These are phyloP conservation scores for Botrytis deweyae DNA, from an alignment of 2,329 filamentous ascomycete genomes.

Conservation along the genomic window DNA sequence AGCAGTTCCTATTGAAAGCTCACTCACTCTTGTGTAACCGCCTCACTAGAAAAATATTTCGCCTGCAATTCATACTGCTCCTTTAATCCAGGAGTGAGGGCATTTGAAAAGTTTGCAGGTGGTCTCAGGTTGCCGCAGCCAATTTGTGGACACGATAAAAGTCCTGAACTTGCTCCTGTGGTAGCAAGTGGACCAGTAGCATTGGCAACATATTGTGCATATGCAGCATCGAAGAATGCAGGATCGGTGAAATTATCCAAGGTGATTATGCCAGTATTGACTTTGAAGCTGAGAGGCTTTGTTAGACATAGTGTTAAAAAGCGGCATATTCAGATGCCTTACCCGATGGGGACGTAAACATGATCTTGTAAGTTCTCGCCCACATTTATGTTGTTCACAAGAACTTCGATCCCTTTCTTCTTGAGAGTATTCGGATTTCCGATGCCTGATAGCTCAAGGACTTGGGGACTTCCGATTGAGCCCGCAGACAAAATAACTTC, in stretches of 20 bases:
- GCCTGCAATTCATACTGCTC: constrained; percentile 6
- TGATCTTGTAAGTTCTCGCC: constrained; percentile 26
- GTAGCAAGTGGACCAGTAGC: neutral
- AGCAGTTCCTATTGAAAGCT: neutral
- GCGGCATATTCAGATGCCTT: neutral
- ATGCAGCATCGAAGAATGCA: constrained; percentile 10
- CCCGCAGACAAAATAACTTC: constrained; percentile 38
- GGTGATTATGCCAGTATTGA: neutral
- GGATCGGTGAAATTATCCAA: constrained; percentile 2
- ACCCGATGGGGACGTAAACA: constrained; percentile 9
- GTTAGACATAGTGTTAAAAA: neutral
- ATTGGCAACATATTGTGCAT: constrained; percentile 6
- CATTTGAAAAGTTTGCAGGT: neutral
- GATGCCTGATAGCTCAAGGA: constrained; percentile 41
- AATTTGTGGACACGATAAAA: constrained; percentile 10
- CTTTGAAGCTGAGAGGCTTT: neutral
- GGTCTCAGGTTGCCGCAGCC: neutral
- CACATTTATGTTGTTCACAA: constrained; percentile 29
- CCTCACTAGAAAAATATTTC: neutral
- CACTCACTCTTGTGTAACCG: neutral
- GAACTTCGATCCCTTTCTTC: constrained; percentile 24
- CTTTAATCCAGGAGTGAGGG: neutral
- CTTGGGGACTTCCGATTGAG: constrained; percentile 32
- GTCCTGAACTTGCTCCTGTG: neutral
- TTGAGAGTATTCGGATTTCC: constrained; percentile 28